Percentiles rank a stretch among this genome's conserved stretches.
phyloP scores from a whole-genome alignment of 495 filamentous ascomycete species.

The Xylaria scruposa region DNA sequence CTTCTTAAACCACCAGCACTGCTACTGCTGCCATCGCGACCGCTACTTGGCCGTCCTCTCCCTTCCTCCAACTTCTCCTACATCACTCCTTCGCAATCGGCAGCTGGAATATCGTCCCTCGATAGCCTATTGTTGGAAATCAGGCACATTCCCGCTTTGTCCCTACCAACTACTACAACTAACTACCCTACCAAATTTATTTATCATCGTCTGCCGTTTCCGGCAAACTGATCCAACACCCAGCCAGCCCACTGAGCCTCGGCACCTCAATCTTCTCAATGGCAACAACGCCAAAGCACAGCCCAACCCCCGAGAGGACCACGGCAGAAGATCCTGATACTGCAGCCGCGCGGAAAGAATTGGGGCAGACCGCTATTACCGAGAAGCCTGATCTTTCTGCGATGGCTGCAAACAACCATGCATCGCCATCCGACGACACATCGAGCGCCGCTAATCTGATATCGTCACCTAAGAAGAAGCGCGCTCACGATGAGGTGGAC shows the following conservation, averaged over 20 bases:
- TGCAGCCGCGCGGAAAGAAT: conserved; percentile 59
- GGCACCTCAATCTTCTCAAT: conserved; percentile 21
- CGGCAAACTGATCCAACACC: background rate
- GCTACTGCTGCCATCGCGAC: background rate
- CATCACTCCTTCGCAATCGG: background rate
- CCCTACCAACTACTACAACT: background rate
- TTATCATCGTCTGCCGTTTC: background rate
- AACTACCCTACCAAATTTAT: background rate
- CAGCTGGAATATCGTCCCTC: background rate
- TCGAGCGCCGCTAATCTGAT: conserved; percentile 43
- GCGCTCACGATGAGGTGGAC: conserved; percentile 60
- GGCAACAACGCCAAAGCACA: conserved; percentile 35
- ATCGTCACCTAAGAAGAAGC: conserved; percentile 64
- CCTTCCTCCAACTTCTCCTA: background rate
- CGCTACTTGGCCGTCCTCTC: background rate
- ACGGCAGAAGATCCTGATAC: conserved; percentile 59
- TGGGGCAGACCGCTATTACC: conserved; percentile 61
- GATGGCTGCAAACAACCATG: conserved; percentile 31
- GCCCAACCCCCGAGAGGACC: conserved; percentile 36
- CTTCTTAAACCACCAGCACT: background rate
- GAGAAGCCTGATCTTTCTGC: conserved; percentile 45
- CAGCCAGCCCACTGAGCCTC: background rate
- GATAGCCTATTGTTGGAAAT: background rate
- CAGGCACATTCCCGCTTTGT: conserved; percentile 14
- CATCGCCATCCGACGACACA: conserved; percentile 28